Evolutionary conservation across 2,329 filamentous ascomycete genomes (phyloP).

Genomic region (Hymenoscyphus occultus): DNA sequence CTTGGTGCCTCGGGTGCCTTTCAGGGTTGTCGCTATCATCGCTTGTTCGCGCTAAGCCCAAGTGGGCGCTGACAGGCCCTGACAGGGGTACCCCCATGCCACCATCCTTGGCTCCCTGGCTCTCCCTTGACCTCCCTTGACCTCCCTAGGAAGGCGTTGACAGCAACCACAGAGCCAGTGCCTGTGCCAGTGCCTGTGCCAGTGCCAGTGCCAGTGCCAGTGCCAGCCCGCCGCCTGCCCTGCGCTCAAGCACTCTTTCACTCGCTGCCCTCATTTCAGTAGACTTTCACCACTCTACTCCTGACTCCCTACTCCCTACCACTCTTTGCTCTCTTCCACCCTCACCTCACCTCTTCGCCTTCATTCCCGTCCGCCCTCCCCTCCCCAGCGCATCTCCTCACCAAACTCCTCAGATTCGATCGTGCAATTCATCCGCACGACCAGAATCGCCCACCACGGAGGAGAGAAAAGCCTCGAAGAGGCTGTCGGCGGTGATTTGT

Average conservation of each 20-base stretch:
- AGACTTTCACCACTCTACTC: not conserved
- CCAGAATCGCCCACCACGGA: constrained; percentile 17
- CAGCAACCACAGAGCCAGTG: too few relatives aligned
- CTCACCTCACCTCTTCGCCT: not conserved
- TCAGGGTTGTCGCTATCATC: too few relatives aligned
- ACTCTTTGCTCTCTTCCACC: not conserved
- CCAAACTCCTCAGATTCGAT: constrained; percentile 8
- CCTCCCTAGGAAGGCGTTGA: too few relatives aligned
- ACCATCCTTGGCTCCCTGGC: too few relatives aligned
- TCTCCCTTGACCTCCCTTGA: too few relatives aligned
- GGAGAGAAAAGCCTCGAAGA: constrained; percentile 31
- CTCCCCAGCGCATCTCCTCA: not conserved
- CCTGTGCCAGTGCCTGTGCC: too few relatives aligned
- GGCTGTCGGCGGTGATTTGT: constrained; percentile 24
- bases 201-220: too few relatives aligned
- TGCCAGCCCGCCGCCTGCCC: not conserved
- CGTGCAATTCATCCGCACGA: constrained; percentile 27
- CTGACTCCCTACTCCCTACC: constrained; percentile 1
- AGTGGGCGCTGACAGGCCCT: too few relatives aligned
- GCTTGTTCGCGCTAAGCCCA: too few relatives aligned
- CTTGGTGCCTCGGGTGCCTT: too few relatives aligned
- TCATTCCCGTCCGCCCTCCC: not conserved
- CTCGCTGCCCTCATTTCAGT: not conserved
- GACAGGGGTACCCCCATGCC: too few relatives aligned
- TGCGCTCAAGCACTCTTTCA: not conserved